Percentiles rank a stretch among this genome's conserved stretches.
These are phyloP conservation scores for Leishmania aethiopica DNA, from an alignment of 208 protist genomes.

Conservation along the genomic window DNA sequence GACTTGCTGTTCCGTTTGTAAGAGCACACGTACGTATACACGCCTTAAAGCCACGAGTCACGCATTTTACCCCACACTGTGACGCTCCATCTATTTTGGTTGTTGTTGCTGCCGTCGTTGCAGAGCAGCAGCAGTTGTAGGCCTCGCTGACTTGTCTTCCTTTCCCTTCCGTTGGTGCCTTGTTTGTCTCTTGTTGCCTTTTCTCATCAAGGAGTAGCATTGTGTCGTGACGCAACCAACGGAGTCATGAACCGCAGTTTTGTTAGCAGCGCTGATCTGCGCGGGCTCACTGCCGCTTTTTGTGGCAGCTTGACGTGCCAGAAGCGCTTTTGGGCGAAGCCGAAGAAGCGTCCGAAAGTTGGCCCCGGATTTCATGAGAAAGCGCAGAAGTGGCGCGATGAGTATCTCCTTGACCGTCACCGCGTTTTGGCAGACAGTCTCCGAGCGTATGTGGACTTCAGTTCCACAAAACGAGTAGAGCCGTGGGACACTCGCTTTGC, in stretches of 20 bases:
- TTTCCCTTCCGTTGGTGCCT: slow-evolving; percentile 5
- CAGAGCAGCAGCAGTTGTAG: neutral
- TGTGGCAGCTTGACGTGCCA: slow-evolving; percentile 42
- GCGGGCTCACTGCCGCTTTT: slow-evolving; percentile 33
- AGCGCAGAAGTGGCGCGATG: slow-evolving; percentile 88
- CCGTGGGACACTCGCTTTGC: slow-evolving; percentile 92
- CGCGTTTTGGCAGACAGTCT: slow-evolving; percentile 85
- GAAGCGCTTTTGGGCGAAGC: slow-evolving; percentile 88
- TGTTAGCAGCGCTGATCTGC: slow-evolving; percentile 59
- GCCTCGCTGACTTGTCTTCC: neutral
- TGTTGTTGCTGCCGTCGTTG: neutral
- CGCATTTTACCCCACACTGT: neutral
- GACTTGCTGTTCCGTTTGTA: neutral
- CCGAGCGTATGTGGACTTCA: slow-evolving; percentile 89
- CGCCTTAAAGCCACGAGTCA: no score
- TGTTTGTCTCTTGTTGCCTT: slow-evolving; percentile 10
- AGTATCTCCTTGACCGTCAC: slow-evolving; percentile 89
- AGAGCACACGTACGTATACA: neutral
- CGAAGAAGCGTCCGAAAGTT: slow-evolving; percentile 91
- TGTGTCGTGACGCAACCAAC: neutral
- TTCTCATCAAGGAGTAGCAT: neutral
- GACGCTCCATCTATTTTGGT: neutral
- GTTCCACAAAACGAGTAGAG: slow-evolving; percentile 77
- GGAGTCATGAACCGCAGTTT: slow-evolving; percentile 58
- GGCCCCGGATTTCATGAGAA: slow-evolving; percentile 88